Evolutionary conservation across 192 early-diverging fungal genomes (phyloP), one percentile per base, ranked within the genome.

Genomic region (Coemansia sp.): DNA sequence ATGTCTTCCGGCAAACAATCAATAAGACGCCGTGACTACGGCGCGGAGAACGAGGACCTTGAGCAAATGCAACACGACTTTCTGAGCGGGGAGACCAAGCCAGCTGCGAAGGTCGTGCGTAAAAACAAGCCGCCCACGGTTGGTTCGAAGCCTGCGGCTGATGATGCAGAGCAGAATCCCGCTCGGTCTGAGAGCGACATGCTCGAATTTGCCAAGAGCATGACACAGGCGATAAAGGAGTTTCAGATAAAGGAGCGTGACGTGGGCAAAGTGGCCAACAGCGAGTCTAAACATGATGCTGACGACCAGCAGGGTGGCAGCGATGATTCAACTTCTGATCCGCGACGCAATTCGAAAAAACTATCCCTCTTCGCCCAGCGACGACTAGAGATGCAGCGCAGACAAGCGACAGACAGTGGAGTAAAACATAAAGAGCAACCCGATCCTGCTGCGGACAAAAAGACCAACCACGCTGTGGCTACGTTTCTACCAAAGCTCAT

Each of bases 401-500:
- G 35, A 36, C 34, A 35, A 3, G 32, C 29, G 1, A 7, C 34
- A 6, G 22, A 2, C 9, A 14, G 23, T 25, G 20, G 22, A 52
- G 9, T 25, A 9, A 52, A 9, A 25, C 2, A 0, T 25, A 1
- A 7, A 45, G 42, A 17, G 15, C 42, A 45, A 53, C 15, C 25
- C 23, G 9, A 9, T 6, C 9, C 19, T 25, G 23, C 0, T 5
- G 7, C 32, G 8, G 17, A n/a, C 32, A 36, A 17, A 4, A n/a
- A 11, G 14, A 11, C 9, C n/a, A 36, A 9, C 55, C 14, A 15
- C 35, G 17, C 32, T 11, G 65, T 59, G n/a, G 72, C 78, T 9
- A 81, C 79, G 5, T 72, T 81, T 50, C 41, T 81, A n/a, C 74
- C 79, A 3, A 81, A 81, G 55, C 79, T 81, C 3, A 81, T 81